These are phyloP conservation scores for Lasiodiplodia sp. DNA, from an alignment of 2,329 filamentous ascomycete genomes.

Conservation along the genomic window DNA sequence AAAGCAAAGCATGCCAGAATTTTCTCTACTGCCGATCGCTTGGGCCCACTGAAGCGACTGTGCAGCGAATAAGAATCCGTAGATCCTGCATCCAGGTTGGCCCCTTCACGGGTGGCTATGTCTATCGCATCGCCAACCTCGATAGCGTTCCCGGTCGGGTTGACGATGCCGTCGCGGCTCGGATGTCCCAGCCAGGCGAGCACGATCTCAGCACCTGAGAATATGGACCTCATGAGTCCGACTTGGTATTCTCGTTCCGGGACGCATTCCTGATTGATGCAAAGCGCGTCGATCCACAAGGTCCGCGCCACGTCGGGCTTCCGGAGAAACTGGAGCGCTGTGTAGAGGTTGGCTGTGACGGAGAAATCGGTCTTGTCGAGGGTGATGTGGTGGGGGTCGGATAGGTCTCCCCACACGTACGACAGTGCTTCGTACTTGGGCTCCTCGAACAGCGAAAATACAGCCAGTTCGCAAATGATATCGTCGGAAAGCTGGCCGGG, in stretches of 20 bases:
- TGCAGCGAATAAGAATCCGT: no score
- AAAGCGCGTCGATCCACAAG: conserved; percentile 33
- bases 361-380: conserved; percentile 19
- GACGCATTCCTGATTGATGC: conserved; percentile 31
- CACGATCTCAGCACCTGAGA: background rate
- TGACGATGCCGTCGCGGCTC: no score
- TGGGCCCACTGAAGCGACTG: no score
- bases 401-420: conserved; percentile 32
- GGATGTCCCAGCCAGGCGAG: background rate
- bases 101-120: no score
- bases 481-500: background rate
- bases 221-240: conserved; percentile 25
- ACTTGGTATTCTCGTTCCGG: conserved; percentile 28
- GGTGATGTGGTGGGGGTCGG: conserved; percentile 13
- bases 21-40: no score
- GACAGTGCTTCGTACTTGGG: conserved; percentile 32
- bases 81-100: no score
- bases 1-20: no score
- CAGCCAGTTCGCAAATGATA: background rate
- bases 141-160: no score
- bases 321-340: conserved; percentile 11
- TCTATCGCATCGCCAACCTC: no score
- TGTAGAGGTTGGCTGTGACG: conserved; percentile 29
- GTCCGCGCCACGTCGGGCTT: conserved; percentile 29
- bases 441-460: background rate